phyloP scores from a whole-genome alignment of 345 rosid species.

The Citrus unshiu region DNA sequence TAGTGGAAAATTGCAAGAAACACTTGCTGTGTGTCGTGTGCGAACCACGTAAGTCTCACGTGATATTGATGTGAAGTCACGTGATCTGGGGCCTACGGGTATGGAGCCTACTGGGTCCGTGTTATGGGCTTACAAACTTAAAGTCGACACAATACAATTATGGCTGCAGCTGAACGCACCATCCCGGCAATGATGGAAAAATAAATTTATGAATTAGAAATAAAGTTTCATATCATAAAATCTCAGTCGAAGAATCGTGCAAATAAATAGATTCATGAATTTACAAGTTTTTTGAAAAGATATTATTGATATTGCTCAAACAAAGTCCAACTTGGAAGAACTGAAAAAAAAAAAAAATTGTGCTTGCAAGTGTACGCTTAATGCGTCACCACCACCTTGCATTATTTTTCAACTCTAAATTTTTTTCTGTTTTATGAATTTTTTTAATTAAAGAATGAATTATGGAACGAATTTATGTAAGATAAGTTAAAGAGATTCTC shows the following conservation, averaged over 20 bases:
- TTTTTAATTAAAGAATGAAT: neutral
- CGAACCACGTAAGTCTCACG: neutral
- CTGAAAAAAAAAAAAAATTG: neutral
- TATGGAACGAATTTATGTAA: neutral
- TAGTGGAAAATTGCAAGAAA: neutral
- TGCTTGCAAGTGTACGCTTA: neutral
- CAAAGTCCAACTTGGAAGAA: neutral
- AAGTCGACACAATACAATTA: neutral
- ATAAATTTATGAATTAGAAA: neutral
- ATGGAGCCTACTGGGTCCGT: too few species aligned
- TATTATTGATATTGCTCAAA: neutral
- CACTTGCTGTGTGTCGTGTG: neutral
- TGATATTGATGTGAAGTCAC: neutral
- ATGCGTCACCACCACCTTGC: neutral
- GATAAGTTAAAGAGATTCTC: neutral
- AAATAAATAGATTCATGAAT: neutral
- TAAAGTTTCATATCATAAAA: neutral
- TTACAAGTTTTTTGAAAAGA: neutral
- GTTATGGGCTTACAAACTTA: neutral
- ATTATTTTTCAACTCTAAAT: neutral
- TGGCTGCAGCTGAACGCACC: neutral
- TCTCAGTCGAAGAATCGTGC: neutral
- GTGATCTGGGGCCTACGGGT: neutral
- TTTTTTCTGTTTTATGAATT: neutral
- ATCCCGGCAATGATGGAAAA: neutral